Conservation (phyloP, 305 asterid genomes). For the Fraxinus platypoda region DNA sequence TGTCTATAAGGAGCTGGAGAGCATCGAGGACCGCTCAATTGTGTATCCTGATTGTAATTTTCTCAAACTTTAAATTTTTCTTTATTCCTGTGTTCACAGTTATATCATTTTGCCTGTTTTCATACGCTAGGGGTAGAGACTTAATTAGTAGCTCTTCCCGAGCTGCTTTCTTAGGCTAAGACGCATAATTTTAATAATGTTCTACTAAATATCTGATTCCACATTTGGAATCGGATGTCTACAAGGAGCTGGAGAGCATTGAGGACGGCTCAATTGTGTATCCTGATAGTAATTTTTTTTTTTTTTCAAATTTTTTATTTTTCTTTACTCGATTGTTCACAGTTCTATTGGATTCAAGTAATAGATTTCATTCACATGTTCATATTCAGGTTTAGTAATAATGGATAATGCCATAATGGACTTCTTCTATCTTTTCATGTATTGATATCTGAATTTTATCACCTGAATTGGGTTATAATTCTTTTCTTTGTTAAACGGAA, state of each 20-base stretch:
- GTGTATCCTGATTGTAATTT: slow-evolving; percentile 85
- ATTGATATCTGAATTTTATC: not conserved
- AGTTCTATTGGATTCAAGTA: not conserved
- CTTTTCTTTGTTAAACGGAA: not conserved
- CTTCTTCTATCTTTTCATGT: not conserved
- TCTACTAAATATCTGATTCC: too few species aligned
- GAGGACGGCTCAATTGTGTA: slow-evolving; percentile 63
- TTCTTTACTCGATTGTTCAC: not conserved
- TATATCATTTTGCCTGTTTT: too few species aligned
- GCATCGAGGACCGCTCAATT: slow-evolving; percentile 55
- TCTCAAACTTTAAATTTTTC: not conserved
- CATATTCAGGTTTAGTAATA: not conserved
- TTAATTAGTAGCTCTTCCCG: too few species aligned
- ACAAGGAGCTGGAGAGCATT: slow-evolving; percentile 59
- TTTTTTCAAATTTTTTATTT: too few species aligned
- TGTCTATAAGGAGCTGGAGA: slow-evolving; percentile 71
- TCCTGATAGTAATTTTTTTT: slow-evolving; percentile 74
- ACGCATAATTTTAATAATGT: too few species aligned
- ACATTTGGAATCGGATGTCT: slow-evolving; percentile 72
- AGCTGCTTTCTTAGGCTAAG: too few species aligned
- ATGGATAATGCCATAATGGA: not conserved
- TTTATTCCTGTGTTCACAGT: not conserved
- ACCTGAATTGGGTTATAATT: not conserved
- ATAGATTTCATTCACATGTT: not conserved
- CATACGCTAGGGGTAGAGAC: too few species aligned